These are phyloP conservation scores for Domatiomyces globalis DNA, from an alignment of 2,329 filamentous ascomycete species.

Conservation along the genomic window DNA sequence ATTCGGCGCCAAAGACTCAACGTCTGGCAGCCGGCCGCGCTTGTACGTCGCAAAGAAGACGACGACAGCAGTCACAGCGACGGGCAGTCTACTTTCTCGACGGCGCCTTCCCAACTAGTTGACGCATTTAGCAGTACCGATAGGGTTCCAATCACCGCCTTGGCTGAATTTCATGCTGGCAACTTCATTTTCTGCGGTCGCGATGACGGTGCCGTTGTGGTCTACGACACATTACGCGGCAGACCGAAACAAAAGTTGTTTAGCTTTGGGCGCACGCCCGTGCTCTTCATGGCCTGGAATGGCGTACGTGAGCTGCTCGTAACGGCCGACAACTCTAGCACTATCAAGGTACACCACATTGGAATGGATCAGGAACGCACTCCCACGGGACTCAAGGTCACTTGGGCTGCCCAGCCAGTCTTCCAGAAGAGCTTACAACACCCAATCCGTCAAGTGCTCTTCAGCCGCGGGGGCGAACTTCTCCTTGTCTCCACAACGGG, in stretches of 20 bases:
- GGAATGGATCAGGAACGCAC: no score
- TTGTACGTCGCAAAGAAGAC: slow-evolving; percentile 11
- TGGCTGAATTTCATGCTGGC: slow-evolving; percentile 17
- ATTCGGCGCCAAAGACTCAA: slow-evolving; percentile 17
- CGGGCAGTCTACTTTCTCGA: slow-evolving; percentile 27
- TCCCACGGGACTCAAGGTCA: no score
- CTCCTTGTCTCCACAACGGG: no score
- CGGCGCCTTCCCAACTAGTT: slow-evolving; percentile 17
- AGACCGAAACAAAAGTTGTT: slow-evolving; percentile 14
- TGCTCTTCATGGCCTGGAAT: no score
- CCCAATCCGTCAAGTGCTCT: no score
- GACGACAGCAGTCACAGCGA: slow-evolving; percentile 21
- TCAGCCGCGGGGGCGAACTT: no score
- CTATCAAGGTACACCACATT: no score
- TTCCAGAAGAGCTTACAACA: no score
- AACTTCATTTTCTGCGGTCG: slow-evolving; percentile 25
- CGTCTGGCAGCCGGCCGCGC: slow-evolving; percentile 20
- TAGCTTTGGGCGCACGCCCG: no score
- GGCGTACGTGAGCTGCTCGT: no score
- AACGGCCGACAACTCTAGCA: no score
- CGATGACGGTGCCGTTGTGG: slow-evolving; percentile 24
- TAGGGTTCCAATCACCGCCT: slow-evolving; percentile 21
- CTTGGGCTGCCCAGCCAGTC: no score
- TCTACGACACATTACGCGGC: slow-evolving; percentile 21
- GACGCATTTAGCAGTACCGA: slow-evolving; percentile 18